Conservation (phyloP, 2,329 filamentous ascomycete species). For the Talaromyces sp. region DNA sequence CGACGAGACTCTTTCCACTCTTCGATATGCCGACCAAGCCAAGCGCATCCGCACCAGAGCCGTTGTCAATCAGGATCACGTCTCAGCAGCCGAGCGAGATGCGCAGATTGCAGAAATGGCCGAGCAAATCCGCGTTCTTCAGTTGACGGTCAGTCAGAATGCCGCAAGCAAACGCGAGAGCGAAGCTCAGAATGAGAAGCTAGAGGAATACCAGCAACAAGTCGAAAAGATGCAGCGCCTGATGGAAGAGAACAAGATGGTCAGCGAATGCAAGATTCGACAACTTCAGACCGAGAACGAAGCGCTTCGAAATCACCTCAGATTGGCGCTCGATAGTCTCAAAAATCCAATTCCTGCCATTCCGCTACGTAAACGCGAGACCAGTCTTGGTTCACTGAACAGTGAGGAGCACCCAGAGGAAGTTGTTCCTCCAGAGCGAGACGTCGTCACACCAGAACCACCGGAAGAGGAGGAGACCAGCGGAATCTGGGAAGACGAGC, state of each 20-base stretch:
- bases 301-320: conserved; percentile 77
- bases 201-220: conserved; percentile 92
- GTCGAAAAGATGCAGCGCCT: conserved; percentile 86
- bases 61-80: conserved; percentile 90
- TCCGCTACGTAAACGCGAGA: conserved; percentile 29
- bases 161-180: conserved; percentile 67
- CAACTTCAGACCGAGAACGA: conserved; percentile 87
- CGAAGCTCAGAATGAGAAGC: conserved; percentile 69
- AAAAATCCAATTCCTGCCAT: conserved; percentile 78
- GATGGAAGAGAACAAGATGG: conserved; percentile 90
- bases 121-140: conserved; percentile 82
- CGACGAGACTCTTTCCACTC: conserved; percentile 90
- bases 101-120: conserved; percentile 92
- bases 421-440: conserved; percentile 39
- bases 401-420: conserved; percentile 49
- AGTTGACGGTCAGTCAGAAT: conserved; percentile 64
- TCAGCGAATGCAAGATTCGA: conserved; percentile 90
- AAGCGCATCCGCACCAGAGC: conserved; percentile 95
- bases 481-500: conserved; percentile 40
- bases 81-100: conserved; percentile 87
- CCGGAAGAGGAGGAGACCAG: conserved; percentile 22
- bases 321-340: conserved; percentile 75
- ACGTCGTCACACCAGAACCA: conserved; percentile 29
- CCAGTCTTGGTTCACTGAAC: conserved; percentile 23
- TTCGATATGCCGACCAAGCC: conserved; percentile 95